Evolutionary conservation across 1,284 basidiomycete species (phyloP).

Genomic region (Rhodotorula mucilaginosa): DNA sequence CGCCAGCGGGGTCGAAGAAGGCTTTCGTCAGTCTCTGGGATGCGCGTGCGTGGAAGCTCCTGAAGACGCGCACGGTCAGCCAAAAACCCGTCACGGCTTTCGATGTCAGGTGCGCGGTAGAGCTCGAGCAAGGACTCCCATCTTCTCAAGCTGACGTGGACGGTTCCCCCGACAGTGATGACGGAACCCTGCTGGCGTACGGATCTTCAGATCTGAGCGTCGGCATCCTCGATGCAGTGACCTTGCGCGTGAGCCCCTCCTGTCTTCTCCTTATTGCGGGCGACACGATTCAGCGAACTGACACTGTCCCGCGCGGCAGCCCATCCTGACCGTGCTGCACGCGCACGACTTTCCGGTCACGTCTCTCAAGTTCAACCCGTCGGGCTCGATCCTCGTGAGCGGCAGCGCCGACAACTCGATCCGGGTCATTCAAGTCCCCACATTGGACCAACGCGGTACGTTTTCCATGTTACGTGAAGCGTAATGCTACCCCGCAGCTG

Average conservation of each 20-base stretch:
- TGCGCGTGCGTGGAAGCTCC: conserved; percentile 50
- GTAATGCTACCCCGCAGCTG: background rate
- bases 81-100: conserved; percentile 79
- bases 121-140: background rate
- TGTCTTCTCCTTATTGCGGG: background rate
- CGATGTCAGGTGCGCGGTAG: conserved; percentile 55
- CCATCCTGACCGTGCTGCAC: conserved; percentile 79
- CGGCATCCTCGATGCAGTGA: conserved; percentile 12
- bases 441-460: conserved; percentile 1
- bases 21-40: conserved; percentile 44
- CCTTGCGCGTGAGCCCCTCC: conserved; percentile 3
- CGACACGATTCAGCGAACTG: too few relatives aligned
- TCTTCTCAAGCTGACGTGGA: background rate
- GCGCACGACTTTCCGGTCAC: conserved; percentile 95
- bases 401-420: conserved; percentile 89
- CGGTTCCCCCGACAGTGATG: conserved; percentile 55
- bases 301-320: conserved; percentile 55
- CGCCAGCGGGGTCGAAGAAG: conserved; percentile 29
- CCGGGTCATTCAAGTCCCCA: conserved; percentile 73
- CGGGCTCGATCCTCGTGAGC: conserved; percentile 76
- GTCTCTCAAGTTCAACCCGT: conserved; percentile 79
- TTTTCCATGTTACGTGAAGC: background rate
- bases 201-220: conserved; percentile 52
- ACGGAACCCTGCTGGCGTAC: conserved; percentile 78
- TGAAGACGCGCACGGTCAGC: conserved; percentile 56